Percentiles rank a stretch among this genome's conserved stretches.
Conservation (phyloP, 208 protist species). For the Trypanosoma conorhini region DNA sequence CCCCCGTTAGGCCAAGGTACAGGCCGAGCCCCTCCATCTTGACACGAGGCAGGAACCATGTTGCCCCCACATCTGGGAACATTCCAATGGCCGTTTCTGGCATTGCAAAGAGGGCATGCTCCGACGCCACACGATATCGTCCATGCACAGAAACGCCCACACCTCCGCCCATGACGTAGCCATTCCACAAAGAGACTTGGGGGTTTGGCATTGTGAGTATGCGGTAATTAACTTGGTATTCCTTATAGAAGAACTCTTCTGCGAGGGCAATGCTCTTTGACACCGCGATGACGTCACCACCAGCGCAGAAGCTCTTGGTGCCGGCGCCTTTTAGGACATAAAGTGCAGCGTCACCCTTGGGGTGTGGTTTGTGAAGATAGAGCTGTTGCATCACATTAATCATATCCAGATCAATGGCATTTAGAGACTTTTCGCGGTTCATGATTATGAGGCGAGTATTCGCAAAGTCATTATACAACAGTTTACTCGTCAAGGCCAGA, state of each 20-base stretch:
- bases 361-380: constrained; percentile 39
- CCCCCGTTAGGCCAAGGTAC: constrained; percentile 79
- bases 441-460: constrained; percentile 53
- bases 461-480: constrained; percentile 56
- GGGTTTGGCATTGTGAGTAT: constrained; percentile 44
- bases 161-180: constrained; percentile 83
- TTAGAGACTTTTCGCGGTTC: constrained; percentile 58
- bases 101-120: constrained; percentile 80
- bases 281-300: constrained; percentile 70
- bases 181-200: constrained; percentile 80
- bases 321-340: constrained; percentile 69
- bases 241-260: not conserved
- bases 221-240: constrained; percentile 69
- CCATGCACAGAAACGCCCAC: constrained; percentile 77
- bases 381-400: constrained; percentile 30
- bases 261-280: constrained; percentile 45
- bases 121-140: constrained; percentile 74
- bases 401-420: constrained; percentile 68
- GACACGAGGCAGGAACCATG: constrained; percentile 70
- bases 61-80: constrained; percentile 42
- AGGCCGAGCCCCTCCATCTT: constrained; percentile 47
- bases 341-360: constrained; percentile 29
- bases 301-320: constrained; percentile 83
- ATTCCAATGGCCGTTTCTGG: constrained; percentile 86
- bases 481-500: constrained; percentile 7